Evolutionary conservation across 1,284 basidiomycete species (phyloP).

Genomic region (Irpex lacteus): DNA sequence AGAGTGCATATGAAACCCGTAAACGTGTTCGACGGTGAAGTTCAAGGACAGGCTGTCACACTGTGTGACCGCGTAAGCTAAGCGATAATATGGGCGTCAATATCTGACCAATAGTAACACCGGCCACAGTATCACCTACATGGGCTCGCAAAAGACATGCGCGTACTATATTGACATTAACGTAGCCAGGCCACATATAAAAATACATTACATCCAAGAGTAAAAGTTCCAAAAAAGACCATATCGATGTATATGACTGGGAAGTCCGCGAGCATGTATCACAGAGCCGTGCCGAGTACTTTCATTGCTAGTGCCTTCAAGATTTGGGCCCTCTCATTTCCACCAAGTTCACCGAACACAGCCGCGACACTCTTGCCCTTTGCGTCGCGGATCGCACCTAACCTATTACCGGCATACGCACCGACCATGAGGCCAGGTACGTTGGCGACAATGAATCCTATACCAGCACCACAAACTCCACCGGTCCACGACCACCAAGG

Average conservation of each 20-base stretch:
- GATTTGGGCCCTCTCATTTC: slow-evolving; percentile 86
- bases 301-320: slow-evolving; percentile 86
- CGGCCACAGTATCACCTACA: no score
- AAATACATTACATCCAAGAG: background rate
- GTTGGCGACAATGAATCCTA: slow-evolving; percentile 90
- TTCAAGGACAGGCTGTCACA: no score
- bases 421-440: slow-evolving; percentile 79
- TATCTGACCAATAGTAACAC: no score
- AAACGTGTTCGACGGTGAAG: no score
- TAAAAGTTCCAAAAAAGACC: background rate
- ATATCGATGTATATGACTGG: background rate
- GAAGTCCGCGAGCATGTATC: slow-evolving; percentile 22
- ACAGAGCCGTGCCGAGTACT: slow-evolving; percentile 72
- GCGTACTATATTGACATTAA: no score
- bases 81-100: no score
- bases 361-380: slow-evolving; percentile 90
- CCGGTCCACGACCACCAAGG: slow-evolving; percentile 82
- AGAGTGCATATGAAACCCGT: no score
- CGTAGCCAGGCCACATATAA: no score
- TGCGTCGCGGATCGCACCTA: slow-evolving; percentile 88
- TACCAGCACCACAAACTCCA: slow-evolving; percentile 60
- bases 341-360: slow-evolving; percentile 83
- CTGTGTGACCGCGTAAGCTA: no score
- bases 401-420: slow-evolving; percentile 79
- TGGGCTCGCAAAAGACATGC: no score